Percentiles rank a stretch among this genome's conserved stretches.
Evolutionary conservation across 345 rosid species (phyloP).

Genomic region (Odontarrhena argentea): DNA sequence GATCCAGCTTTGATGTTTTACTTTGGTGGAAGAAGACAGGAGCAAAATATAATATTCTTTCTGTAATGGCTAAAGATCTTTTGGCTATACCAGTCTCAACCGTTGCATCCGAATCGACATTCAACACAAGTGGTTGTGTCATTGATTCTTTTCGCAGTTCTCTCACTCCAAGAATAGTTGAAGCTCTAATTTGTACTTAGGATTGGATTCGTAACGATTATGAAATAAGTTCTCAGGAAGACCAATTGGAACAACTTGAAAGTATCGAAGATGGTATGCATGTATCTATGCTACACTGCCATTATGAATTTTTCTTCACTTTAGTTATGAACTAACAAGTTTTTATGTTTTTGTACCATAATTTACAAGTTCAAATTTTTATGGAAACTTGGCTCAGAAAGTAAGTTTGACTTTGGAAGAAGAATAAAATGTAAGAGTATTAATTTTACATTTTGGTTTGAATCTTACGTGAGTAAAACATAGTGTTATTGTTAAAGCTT

Average conservation of each 20-base stretch:
- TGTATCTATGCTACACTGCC: background rate
- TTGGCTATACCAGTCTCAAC: slow-evolving; percentile 10
- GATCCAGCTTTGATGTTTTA: background rate
- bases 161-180: slow-evolving; percentile 4
- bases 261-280: background rate
- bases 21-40: background rate
- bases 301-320: background rate
- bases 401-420: too few species aligned
- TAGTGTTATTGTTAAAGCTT: too few species aligned
- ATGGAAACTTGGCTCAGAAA: too few species aligned
- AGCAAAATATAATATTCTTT: background rate
- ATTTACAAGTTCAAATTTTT: background rate
- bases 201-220: background rate
- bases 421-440: too few species aligned
- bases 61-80: background rate
- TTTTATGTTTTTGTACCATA: background rate
- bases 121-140: background rate
- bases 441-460: too few species aligned
- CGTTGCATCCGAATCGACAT: background rate
- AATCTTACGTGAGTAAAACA: too few species aligned
- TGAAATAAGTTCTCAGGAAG: too few species aligned
- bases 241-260: too few species aligned
- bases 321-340: background rate
- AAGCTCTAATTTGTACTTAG: slow-evolving; percentile 3
- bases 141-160: slow-evolving; percentile 1